Percentiles rank a stretch among this genome's conserved stretches.
Evolutionary conservation across 2,329 filamentous ascomycete species (phyloP).

Genomic region (Remersonia thermophila): DNA sequence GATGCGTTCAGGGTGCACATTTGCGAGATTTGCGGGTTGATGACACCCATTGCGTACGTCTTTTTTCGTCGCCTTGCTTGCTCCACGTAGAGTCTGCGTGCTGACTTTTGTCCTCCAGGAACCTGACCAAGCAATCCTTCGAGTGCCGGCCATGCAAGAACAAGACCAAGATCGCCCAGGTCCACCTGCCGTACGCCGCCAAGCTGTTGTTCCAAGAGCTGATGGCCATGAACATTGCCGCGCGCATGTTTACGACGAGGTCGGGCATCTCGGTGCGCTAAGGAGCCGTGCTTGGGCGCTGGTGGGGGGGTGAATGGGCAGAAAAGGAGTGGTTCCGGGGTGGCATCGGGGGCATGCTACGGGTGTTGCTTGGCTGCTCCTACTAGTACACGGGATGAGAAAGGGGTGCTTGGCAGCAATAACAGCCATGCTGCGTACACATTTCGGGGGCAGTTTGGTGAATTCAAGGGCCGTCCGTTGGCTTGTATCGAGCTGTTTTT

Average conservation of each 20-base stretch:
- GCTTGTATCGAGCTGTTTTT: no score
- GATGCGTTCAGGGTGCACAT: conserved; percentile 97
- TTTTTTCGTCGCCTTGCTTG: conserved; percentile 1
- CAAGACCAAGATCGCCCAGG: conserved; percentile 96
- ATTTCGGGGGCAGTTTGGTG: no score
- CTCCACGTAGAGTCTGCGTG: conserved; percentile 2
- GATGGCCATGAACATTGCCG: conserved; percentile 95
- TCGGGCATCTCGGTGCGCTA: conserved; percentile 62
- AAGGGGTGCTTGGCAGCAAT: neutral
- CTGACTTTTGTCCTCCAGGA: conserved; percentile 41
- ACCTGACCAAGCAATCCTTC: conserved; percentile 89
- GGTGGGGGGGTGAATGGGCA: no score
- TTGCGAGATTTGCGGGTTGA: conserved; percentile 95
- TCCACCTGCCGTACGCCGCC: conserved; percentile 94
- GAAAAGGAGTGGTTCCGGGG: no score
- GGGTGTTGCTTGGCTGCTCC: no score
- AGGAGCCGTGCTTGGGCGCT: conserved; percentile 11
- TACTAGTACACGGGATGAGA: no score
- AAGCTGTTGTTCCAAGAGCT: conserved; percentile 98
- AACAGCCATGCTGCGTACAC: no score
- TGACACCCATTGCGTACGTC: conserved; percentile 97
- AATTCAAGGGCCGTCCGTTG: no score
- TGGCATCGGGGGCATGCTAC: no score
- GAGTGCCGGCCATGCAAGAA: conserved; percentile 97
- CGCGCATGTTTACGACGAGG: conserved; percentile 87